Percentiles rank a stretch among this genome's conserved stretches.
Evolutionary conservation across 495 filamentous ascomycete genomes (phyloP).

Genomic region (Penicillium psychrofluorescens): DNA sequence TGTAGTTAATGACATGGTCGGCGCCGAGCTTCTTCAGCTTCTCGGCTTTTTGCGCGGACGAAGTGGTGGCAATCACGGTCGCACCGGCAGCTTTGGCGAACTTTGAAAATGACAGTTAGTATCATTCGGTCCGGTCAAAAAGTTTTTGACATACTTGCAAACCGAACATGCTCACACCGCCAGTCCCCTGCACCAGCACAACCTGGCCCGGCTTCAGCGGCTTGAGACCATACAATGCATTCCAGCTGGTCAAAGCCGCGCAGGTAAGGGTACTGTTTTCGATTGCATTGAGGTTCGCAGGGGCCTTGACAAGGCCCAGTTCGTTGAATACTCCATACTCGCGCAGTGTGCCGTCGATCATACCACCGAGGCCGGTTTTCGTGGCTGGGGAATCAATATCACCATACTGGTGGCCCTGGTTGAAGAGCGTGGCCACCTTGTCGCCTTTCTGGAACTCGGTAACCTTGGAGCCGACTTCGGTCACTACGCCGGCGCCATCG

Average conservation of each 20-base stretch:
- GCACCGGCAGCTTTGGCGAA: slow-evolving; percentile 83
- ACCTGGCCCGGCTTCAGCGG: slow-evolving; percentile 58
- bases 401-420: slow-evolving; percentile 65
- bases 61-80: slow-evolving; percentile 74
- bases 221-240: slow-evolving; percentile 68
- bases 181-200: slow-evolving; percentile 75
- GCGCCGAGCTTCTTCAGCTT: slow-evolving; percentile 65
- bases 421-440: slow-evolving; percentile 70
- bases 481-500: slow-evolving; percentile 71
- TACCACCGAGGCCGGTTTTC: slow-evolving; percentile 60
- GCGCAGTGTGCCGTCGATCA: slow-evolving; percentile 61
- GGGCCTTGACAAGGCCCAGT: slow-evolving; percentile 59
- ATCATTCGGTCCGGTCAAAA: too few species aligned
- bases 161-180: slow-evolving; percentile 73
- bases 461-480: slow-evolving; percentile 61
- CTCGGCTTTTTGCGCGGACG: slow-evolving; percentile 56
- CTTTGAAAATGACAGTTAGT: slow-evolving; percentile 22
- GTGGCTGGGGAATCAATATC: slow-evolving; percentile 34
- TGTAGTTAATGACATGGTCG: slow-evolving; percentile 75
- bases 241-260: slow-evolving; percentile 76
- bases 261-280: slow-evolving; percentile 66
- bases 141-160: slow-evolving; percentile 46
- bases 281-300: slow-evolving; percentile 50
- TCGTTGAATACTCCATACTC: slow-evolving; percentile 67
- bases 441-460: slow-evolving; percentile 63